Conservation (phyloP, 805 yeast species). For the Ogataea kodamae region DNA sequence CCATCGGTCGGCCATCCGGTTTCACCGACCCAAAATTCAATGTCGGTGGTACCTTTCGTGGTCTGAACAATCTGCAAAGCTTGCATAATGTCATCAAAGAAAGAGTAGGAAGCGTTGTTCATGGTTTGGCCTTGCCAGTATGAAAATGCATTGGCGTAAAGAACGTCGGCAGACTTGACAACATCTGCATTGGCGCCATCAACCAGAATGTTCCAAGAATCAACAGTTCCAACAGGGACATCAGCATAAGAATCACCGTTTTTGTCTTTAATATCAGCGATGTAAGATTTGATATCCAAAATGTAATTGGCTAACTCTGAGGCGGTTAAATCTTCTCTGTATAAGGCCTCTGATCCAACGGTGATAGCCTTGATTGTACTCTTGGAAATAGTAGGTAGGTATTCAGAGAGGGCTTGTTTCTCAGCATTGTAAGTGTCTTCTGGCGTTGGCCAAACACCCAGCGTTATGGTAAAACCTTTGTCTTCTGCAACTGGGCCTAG, state of each 20-base stretch:
- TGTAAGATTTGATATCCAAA: conserved; percentile 52
- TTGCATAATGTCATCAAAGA: conserved; percentile 97
- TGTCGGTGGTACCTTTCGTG: conserved; percentile 79
- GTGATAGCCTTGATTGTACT: conserved; percentile 70
- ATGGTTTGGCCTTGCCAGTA: conserved; percentile 98
- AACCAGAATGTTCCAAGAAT: conserved; percentile 91
- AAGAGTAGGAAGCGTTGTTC: conserved; percentile 81
- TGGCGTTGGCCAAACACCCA: conserved; percentile 95
- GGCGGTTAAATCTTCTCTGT: conserved; percentile 84
- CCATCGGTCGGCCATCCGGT: conserved; percentile 97
- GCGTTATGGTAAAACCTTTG: conserved; percentile 69
- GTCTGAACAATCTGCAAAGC: conserved; percentile 87
- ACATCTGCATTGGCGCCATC: conserved; percentile 72
- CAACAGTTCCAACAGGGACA: conserved; percentile 87
- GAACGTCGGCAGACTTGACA: conserved; percentile 76
- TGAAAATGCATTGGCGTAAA: conserved; percentile 93
- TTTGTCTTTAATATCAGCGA: conserved; percentile 65
- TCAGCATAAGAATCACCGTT: conserved; percentile 73
- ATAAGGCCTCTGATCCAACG: conserved; percentile 95
- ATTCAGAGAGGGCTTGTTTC: conserved; percentile 61
- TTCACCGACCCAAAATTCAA: conserved; percentile 94
- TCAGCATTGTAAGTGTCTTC: conserved; percentile 73
- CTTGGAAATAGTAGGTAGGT: conserved; percentile 70
- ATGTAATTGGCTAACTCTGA: conserved; percentile 67
- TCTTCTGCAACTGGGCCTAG: conserved; percentile 84